A percentile compares a stretch with the other conserved stretches of the same genome.
Evolutionary conservation across 139 green algal genomes (phyloP).

Genomic region (Gonium pectorale): DNA sequence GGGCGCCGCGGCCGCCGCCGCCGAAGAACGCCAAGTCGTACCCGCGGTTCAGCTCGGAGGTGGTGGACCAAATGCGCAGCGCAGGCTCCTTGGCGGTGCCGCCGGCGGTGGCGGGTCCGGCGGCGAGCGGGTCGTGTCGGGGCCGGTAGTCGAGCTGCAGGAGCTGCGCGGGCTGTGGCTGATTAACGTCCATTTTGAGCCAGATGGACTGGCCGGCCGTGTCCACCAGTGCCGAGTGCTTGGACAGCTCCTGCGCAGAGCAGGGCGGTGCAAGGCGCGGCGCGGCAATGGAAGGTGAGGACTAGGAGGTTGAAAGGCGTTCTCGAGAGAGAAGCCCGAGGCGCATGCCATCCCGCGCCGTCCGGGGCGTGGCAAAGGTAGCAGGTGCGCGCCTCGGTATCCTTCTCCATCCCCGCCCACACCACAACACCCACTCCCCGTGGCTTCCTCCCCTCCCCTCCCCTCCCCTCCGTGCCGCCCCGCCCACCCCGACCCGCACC

Average conservation of each 20-base stretch:
- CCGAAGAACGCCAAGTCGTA: slow-evolving; percentile 33
- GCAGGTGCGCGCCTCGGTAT: too few species aligned
- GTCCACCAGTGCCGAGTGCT: not conserved
- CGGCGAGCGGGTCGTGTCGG: not conserved
- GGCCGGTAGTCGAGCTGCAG: slow-evolving; percentile 32
- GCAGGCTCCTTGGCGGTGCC: not conserved
- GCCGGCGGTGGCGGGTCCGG: not conserved
- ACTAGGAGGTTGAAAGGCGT: too few species aligned
- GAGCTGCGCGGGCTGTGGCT: slow-evolving; percentile 34
- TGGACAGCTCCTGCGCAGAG: slow-evolving; percentile 34
- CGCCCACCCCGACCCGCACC: not conserved
- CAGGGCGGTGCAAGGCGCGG: too few species aligned
- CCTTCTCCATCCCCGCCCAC: too few species aligned
- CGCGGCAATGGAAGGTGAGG: too few species aligned
- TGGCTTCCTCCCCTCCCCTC: not conserved
- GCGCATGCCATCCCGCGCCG: too few species aligned
- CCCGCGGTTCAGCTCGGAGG: slow-evolving; percentile 7
- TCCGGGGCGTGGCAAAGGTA: too few species aligned
- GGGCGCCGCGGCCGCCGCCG: not conserved
- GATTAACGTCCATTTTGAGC: slow-evolving; percentile 26
- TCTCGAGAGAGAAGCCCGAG: too few species aligned
- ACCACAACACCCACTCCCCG: not conserved
- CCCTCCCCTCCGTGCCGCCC: not conserved
- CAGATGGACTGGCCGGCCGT: not conserved
- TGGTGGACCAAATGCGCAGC: slow-evolving; percentile 3